Percentiles rank a stretch among this genome's conserved stretches.
Evolutionary conservation across 2,329 filamentous ascomycete species (phyloP).

Genomic region (Phaeosphaeriaceae sp.): DNA sequence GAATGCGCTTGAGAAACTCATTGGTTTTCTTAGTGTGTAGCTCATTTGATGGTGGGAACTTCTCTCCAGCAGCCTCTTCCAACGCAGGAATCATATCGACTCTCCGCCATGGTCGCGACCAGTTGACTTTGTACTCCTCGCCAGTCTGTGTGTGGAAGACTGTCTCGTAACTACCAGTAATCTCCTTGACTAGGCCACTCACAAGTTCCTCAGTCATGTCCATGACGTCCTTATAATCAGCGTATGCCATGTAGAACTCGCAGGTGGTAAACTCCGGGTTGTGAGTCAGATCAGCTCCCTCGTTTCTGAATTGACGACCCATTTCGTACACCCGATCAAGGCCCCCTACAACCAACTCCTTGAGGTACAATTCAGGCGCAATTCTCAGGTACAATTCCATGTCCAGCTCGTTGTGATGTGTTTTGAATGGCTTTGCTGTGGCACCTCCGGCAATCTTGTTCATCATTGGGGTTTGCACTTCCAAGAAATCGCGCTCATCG

Average conservation of each 20-base stretch:
- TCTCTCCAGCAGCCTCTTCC: conserved; percentile 88
- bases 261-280: conserved; percentile 98
- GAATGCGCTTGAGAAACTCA: conserved; percentile 75
- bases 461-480: conserved; percentile 96
- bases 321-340: conserved; percentile 95
- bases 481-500: conserved; percentile 84
- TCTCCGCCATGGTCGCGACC: conserved; percentile 90
- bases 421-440: conserved; percentile 92
- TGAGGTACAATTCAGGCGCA: conserved; percentile 94
- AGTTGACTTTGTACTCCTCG: conserved; percentile 90
- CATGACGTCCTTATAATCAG: conserved; percentile 81
- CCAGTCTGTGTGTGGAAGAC: conserved; percentile 86
- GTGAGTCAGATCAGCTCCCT: conserved; percentile 89
- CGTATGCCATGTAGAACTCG: conserved; percentile 88
- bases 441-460: conserved; percentile 94
- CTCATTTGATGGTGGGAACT: conserved; percentile 87
- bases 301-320: conserved; percentile 94
- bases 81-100: conserved; percentile 96
- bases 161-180: conserved; percentile 85
- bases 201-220: conserved; percentile 91
- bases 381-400: conserved; percentile 96
- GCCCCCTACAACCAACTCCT: conserved; percentile 94
- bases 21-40: conserved; percentile 90
- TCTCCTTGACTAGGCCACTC: conserved; percentile 83
- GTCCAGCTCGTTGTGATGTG: conserved; percentile 93